A percentile compares a stretch with the other conserved stretches of the same genome.
phyloP scores from a whole-genome alignment of 352 stramenopile genomes.

The Globisporangium alternatum region DNA sequence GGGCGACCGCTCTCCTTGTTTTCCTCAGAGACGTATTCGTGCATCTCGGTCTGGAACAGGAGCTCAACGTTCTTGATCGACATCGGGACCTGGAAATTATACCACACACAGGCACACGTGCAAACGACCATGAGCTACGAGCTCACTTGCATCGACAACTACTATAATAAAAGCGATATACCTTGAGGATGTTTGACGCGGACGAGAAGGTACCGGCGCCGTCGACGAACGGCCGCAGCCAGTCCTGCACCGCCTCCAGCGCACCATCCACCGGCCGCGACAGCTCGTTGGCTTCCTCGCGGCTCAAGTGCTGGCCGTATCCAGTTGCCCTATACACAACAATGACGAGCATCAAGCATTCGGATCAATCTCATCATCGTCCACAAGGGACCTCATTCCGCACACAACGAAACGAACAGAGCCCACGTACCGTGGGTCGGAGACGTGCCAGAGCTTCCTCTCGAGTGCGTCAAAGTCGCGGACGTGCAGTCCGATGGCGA shows the following conservation, averaged over 20 bases:
- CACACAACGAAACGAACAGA: not conserved
- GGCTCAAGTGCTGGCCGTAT: constrained; percentile 53
- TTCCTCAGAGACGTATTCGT: constrained; percentile 32
- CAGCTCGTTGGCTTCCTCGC: constrained; percentile 40
- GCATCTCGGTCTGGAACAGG: constrained; percentile 49
- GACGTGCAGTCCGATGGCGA: constrained; percentile 51
- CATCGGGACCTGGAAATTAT: constrained; percentile 27
- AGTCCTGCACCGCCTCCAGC: constrained; percentile 43
- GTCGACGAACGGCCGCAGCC: constrained; percentile 30
- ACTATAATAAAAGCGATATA: constrained; percentile 13
- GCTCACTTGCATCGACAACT: constrained; percentile 14
- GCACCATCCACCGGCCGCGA: constrained; percentile 39
- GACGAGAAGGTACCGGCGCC: constrained; percentile 30
- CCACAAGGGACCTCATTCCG: not conserved
- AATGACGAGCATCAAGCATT: too few species aligned
- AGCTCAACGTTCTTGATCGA: constrained; percentile 44
- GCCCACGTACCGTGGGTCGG: constrained; percentile 48
- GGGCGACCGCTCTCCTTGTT: not conserved
- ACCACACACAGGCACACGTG: not conserved
- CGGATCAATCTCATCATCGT: too few species aligned
- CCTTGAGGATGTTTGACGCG: constrained; percentile 37
- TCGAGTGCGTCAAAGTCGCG: constrained; percentile 53
- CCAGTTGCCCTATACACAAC: constrained; percentile 28
- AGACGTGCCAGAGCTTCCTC: constrained; percentile 45
- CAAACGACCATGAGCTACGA: not conserved